These are phyloP conservation scores for Arachnopeziza araneosa DNA, from an alignment of 2,329 filamentous ascomycete genomes.

Conservation along the genomic window DNA sequence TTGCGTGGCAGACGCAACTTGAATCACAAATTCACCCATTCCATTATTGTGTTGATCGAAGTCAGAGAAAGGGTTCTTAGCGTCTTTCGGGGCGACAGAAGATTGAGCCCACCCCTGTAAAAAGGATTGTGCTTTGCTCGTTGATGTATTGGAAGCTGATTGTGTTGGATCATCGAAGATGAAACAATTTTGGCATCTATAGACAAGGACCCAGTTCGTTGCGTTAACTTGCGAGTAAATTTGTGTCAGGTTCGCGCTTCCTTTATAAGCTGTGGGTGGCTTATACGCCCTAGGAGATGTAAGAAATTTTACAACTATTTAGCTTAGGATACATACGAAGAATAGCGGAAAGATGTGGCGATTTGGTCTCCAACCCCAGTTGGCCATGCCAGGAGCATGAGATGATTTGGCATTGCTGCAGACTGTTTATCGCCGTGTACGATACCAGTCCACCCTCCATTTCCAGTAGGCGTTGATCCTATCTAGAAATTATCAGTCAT, in stretches of 20 bases:
- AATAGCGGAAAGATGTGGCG: constrained; percentile 52
- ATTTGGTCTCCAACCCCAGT: constrained; percentile 41
- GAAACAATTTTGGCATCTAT: constrained; percentile 56
- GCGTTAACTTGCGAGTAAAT: constrained; percentile 53
- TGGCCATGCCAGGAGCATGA: constrained; percentile 55
- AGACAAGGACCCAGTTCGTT: constrained; percentile 57
- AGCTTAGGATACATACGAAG: constrained; percentile 31
- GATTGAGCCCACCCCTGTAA: constrained; percentile 55
- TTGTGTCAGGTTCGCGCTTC: constrained; percentile 55
- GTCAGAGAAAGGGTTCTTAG: constrained; percentile 38
- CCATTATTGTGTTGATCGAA: constrained; percentile 51
- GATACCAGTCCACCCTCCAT: constrained; percentile 51
- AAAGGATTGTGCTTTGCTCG: constrained; percentile 36
- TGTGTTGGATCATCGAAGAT: constrained; percentile 46
- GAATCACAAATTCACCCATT: constrained; percentile 47
- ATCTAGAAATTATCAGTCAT: not conserved
- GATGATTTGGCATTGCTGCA: constrained; percentile 47
- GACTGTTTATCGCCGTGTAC: constrained; percentile 42
- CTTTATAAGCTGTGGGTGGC: constrained; percentile 52
- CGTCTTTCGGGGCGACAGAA: constrained; percentile 32
- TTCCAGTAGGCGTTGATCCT: constrained; percentile 42
- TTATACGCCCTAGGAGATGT: constrained; percentile 45
- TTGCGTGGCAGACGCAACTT: constrained; percentile 39
- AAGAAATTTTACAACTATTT: not conserved
- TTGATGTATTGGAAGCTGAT: constrained; percentile 37